Evolutionary conservation across 257 asterid species (phyloP).

Genomic region (Verbena officinalis): DNA sequence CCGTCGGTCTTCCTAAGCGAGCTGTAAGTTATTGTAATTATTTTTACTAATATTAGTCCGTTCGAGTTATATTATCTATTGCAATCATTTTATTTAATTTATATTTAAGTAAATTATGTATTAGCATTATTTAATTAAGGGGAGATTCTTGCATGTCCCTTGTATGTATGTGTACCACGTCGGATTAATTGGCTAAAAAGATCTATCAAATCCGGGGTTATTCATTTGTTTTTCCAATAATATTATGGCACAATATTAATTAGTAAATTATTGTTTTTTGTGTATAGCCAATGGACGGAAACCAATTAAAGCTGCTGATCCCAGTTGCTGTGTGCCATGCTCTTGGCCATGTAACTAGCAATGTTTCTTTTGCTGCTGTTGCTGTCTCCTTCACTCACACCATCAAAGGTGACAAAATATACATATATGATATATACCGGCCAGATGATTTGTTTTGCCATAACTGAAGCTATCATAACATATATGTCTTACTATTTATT

Average conservation of each 20-base stretch:
- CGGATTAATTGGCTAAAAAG: no score
- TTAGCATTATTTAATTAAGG: no score
- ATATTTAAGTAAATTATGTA: no score
- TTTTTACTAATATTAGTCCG: no score
- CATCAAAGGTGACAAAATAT: slow-evolving; percentile 83
- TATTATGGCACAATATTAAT: background rate
- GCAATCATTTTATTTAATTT: no score
- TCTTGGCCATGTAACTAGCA: slow-evolving; percentile 78
- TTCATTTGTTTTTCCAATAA: background rate
- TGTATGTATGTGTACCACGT: no score
- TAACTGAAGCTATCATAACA: no score
- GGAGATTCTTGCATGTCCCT: no score
- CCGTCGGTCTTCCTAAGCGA: slow-evolving; percentile 89
- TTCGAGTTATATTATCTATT: no score
- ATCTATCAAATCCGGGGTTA: background rate
- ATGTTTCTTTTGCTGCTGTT: slow-evolving; percentile 79
- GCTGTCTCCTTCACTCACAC: slow-evolving; percentile 94
- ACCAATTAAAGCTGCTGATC: slow-evolving; percentile 70
- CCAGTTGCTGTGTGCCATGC: slow-evolving; percentile 83
- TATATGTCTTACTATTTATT: no score
- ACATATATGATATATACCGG: no score
- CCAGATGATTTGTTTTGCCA: no score
- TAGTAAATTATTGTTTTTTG: background rate
- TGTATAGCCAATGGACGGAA: slow-evolving; percentile 69
- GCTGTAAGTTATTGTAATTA: slow-evolving; percentile 74